Conservation (phyloP, 257 asterid species). For the Forsythia suspensa region DNA sequence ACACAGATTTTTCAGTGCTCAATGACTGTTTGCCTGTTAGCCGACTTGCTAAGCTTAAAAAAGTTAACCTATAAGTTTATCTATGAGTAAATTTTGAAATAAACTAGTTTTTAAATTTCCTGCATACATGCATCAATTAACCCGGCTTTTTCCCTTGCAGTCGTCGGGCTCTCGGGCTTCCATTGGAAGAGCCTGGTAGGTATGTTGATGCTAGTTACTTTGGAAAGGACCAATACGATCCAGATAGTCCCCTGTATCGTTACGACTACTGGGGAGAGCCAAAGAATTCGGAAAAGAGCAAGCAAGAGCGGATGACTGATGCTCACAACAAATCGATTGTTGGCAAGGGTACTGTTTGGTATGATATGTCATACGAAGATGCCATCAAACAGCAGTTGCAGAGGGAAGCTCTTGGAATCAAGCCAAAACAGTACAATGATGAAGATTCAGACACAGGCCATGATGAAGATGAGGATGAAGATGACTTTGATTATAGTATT, state of each 20-base stretch:
- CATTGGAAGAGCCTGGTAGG: slow-evolving; percentile 87
- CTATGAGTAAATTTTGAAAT: not conserved
- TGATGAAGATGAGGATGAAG: slow-evolving; percentile 36
- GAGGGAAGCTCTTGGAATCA: slow-evolving; percentile 69
- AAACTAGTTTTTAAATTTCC: not conserved
- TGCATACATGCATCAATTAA: slow-evolving; percentile 7
- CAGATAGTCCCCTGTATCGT: slow-evolving; percentile 74
- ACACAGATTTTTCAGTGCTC: not conserved
- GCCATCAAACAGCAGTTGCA: slow-evolving; percentile 62
- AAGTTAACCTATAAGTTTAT: not conserved
- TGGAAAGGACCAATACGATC: slow-evolving; percentile 87
- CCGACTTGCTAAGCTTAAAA: not conserved
- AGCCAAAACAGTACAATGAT: slow-evolving; percentile 43
- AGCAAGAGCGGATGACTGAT: slow-evolving; percentile 76
- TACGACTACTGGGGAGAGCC: slow-evolving; percentile 99
- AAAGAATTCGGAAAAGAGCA: slow-evolving; percentile 93
- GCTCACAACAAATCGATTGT: slow-evolving; percentile 90
- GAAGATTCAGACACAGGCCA: slow-evolving; percentile 36
- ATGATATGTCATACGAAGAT: slow-evolving; percentile 90
- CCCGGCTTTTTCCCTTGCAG: slow-evolving; percentile 41
- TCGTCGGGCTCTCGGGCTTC: slow-evolving; percentile 91
- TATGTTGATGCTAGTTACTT: slow-evolving; percentile 66
- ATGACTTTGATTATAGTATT: slow-evolving; percentile 74
- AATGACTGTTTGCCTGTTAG: not conserved
- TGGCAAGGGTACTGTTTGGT: slow-evolving; percentile 92